Conservation (phyloP, 1,139 yeast genomes). For the Candida neerlandica region DNA sequence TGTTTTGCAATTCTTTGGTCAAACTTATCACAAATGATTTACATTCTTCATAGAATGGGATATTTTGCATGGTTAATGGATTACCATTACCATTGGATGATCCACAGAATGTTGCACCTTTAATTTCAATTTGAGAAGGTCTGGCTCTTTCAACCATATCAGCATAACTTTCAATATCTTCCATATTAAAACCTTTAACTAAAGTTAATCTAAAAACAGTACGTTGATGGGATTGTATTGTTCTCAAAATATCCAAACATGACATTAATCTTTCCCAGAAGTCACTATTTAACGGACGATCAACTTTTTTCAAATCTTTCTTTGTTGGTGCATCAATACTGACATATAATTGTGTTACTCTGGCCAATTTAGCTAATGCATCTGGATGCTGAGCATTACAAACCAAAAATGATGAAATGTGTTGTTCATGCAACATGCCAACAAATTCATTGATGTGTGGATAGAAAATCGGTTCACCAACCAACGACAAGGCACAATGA, state of each 20-base stretch:
- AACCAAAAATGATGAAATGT: slow-evolving; percentile 83
- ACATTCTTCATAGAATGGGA: slow-evolving; percentile 93
- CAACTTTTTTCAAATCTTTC: slow-evolving; percentile 76
- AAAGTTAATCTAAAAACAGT: slow-evolving; percentile 90
- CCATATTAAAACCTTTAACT: slow-evolving; percentile 90
- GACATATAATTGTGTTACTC: slow-evolving; percentile 88
- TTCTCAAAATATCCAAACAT: slow-evolving; percentile 78
- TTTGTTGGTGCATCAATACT: slow-evolving; percentile 92
- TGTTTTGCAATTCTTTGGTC: slow-evolving; percentile 55
- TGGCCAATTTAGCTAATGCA: slow-evolving; percentile 63
- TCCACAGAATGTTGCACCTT: slow-evolving; percentile 95
- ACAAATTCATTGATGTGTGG: slow-evolving; percentile 89
- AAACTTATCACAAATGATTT: slow-evolving; percentile 68
- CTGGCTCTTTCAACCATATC: slow-evolving; percentile 80
- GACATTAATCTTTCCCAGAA: slow-evolving; percentile 87
- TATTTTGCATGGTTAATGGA: slow-evolving; percentile 92
- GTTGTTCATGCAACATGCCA: slow-evolving; percentile 72
- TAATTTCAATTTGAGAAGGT: slow-evolving; percentile 89
- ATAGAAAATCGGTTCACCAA: slow-evolving; percentile 93
- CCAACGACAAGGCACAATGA: slow-evolving; percentile 90
- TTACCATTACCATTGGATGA: slow-evolving; percentile 79
- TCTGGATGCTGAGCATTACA: slow-evolving; percentile 97
- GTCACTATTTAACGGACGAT: slow-evolving; percentile 85
- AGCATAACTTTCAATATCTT: slow-evolving; percentile 81
- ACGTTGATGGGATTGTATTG: slow-evolving; percentile 75